Evolutionary conservation across 78 protist genomes (phyloP).

Genomic region (Dictyostelium discoideum): DNA sequence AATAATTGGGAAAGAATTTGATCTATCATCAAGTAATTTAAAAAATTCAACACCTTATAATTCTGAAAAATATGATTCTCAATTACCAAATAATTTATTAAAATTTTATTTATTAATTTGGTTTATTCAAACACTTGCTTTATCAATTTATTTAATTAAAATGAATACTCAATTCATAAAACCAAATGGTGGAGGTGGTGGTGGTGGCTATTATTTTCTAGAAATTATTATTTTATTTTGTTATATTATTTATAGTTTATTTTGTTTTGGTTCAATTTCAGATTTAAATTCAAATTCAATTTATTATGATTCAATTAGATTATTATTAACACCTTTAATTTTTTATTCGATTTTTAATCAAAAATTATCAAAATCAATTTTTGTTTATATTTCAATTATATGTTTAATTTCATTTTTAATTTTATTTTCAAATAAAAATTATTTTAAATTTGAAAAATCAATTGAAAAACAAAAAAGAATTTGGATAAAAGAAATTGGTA

Average conservation of each 20-base stretch:
- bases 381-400: not conserved
- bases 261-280: not conserved
- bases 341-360: not conserved
- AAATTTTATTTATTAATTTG: not conserved
- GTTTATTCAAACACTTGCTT: not conserved
- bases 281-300: not conserved
- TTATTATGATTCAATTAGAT: not conserved
- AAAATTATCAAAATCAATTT: not conserved
- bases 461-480: not conserved
- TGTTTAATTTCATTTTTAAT: not conserved
- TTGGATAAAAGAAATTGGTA: slow-evolving; percentile 19
- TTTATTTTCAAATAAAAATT: not conserved
- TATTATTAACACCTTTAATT: not conserved
- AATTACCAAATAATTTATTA: not conserved
- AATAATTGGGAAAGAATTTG: not conserved
- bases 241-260: not conserved
- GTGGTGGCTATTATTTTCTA: too few relatives aligned
- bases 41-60: not conserved
- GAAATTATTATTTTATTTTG: not conserved
- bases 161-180: not conserved
- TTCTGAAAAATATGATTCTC: not conserved
- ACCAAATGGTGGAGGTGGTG: too few relatives aligned
- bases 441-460: not conserved
- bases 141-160: not conserved
- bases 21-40: not conserved